Percentiles rank a stretch among this genome's conserved stretches.
Evolutionary conservation across 2,329 filamentous ascomycete genomes (phyloP).

Genomic region (Pestalotiopsis sp.): DNA sequence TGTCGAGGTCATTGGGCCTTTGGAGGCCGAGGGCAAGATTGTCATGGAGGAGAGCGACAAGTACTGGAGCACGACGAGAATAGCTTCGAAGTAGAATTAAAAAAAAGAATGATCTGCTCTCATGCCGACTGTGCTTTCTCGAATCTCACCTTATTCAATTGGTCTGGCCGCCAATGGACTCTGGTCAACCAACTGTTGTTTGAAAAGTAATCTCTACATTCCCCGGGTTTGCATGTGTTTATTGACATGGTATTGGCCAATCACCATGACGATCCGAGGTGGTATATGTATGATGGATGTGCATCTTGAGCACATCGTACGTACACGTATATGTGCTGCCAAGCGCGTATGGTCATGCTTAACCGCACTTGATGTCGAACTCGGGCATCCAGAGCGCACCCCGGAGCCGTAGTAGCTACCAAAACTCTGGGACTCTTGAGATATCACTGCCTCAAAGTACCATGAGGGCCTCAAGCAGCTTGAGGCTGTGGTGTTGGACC

Average conservation of each 20-base stretch:
- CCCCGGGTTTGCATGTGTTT: background rate
- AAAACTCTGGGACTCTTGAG: background rate
- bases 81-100: background rate
- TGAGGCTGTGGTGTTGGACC: too few species aligned
- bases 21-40: slow-evolving; percentile 41
- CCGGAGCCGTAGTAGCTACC: background rate
- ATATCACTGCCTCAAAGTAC: too few species aligned
- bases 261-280: background rate
- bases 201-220: background rate
- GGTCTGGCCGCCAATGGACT: too few species aligned
- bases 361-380: background rate
- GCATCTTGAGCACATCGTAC: background rate
- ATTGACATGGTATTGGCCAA: background rate
- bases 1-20: slow-evolving; percentile 49
- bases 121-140: background rate
- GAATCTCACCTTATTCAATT: too few species aligned
- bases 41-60: slow-evolving; percentile 44
- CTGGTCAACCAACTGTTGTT: too few species aligned
- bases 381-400: background rate
- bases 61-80: slow-evolving; percentile 42
- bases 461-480: too few species aligned
- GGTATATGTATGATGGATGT: background rate
- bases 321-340: background rate
- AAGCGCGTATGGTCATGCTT: background rate
- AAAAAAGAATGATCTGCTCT: background rate